Conservation (phyloP, 176 grass and related monocot genomes). For the Juncus inflexus region DNA sequence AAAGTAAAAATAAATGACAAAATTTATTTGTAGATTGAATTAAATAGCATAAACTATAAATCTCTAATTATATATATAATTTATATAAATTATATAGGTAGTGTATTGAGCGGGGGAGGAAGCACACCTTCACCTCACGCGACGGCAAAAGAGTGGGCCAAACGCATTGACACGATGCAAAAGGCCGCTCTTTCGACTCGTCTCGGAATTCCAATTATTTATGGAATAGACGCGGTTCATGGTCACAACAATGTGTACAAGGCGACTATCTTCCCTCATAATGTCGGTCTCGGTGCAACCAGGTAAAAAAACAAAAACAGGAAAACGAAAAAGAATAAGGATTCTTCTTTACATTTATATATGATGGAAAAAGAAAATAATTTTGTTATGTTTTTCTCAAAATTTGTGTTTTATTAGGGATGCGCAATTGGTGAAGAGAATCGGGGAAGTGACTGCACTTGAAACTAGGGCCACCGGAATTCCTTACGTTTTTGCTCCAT, state of each 20-base stretch:
- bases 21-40: not conserved
- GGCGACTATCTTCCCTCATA: conserved; percentile 74
- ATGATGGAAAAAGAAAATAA: not conserved
- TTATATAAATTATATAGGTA: conserved; percentile 36
- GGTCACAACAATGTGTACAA: conserved; percentile 70
- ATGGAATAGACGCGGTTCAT: conserved; percentile 73
- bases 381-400: not conserved
- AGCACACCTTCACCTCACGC: conserved; percentile 66
- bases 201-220: conserved; percentile 68
- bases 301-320: conserved; percentile 26
- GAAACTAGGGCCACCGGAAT: conserved; percentile 79
- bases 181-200: conserved; percentile 64
- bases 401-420: conserved; percentile 33
- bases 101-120: conserved; percentile 72
- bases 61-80: not conserved
- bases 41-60: not conserved
- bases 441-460: conserved; percentile 71
- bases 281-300: conserved; percentile 72
- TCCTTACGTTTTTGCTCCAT: conserved; percentile 67
- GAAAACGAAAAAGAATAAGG: too few species aligned
- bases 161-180: conserved; percentile 54
- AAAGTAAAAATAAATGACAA: not conserved
- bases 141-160: conserved; percentile 42
- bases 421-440: conserved; percentile 51
- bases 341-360: too few species aligned